Evolutionary conservation across 192 early-diverging fungal genomes (phyloP), one percentile per base, ranked within the genome.

Genomic region (Lobosporangium transversale): DNA sequence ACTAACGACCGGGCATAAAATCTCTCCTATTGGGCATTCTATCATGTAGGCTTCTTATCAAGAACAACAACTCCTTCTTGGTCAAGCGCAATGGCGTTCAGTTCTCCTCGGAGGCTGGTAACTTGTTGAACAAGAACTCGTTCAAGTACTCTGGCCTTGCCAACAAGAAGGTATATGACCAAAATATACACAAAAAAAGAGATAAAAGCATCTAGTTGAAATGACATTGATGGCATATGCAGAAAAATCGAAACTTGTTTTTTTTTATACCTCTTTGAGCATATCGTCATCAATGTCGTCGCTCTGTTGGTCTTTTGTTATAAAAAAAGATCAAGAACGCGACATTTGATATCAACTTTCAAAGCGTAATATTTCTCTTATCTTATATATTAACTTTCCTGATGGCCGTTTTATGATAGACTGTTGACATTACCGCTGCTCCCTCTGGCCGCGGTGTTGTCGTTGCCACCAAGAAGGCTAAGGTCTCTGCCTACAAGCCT

Each of bases 111-210:
- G 93, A 94, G 81, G 79, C 85, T 55, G 84, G 85, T 53, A 94
- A 94, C 89, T 80, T 94, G 65, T 79, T 81, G 68, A 94, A 95
- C 84, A 62, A 81, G 70, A 88, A 95, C 88, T 85, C 91, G 49
- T 90, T 84, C 86, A 94, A 94, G 88, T 90, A 84, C 88, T 90
- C 91, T 78, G 91, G 90, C 59, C 45, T 94, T 73, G 91, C 91
- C 62, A 88, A 90, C 87, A 81, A 81, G 57, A 91, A 92, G 91
- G 89, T 89, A 79, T 44, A 62, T 51, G 31, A n/a, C n/a, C n/a
- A n/a, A n/a, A n/a, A n/a, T n/a, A n/a, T n/a, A n/a, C n/a, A n/a
- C n/a, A n/a, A n/a, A n/a, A n/a, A n/a, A n/a, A n/a, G n/a, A n/a
- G n/a, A n/a, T n/a, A n/a, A n/a, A n/a, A n/a, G n/a, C n/a, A n/a